phyloP scores from a whole-genome alignment of 768 basidiomycete genomes.

The Cubamyces lactineus region DNA sequence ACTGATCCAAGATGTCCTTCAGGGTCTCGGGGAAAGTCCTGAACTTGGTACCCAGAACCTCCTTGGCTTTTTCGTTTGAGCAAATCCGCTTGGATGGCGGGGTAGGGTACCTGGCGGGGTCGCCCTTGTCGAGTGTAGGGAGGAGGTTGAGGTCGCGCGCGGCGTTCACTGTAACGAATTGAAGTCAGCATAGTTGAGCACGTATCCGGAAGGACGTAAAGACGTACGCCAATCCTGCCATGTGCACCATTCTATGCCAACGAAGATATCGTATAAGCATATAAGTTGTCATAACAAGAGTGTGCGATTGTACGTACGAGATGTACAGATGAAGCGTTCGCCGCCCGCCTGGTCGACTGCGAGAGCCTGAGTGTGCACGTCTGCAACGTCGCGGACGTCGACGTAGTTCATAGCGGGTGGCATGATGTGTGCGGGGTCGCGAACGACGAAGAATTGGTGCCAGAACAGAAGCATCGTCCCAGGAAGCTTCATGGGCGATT shows the following conservation, averaged over 20 bases:
- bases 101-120: background rate
- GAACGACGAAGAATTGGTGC: background rate
- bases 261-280: too few relatives aligned
- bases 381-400: slow-evolving; percentile 41
- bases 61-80: slow-evolving; percentile 38
- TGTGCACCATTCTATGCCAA: background rate
- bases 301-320: slow-evolving; percentile 26
- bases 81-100: background rate
- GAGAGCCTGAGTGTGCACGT: slow-evolving; percentile 34
- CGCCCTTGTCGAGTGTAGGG: background rate
- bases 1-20: slow-evolving; percentile 31
- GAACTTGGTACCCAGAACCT: slow-evolving; percentile 47
- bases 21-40: slow-evolving; percentile 43
- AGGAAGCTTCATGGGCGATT: background rate
- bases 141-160: slow-evolving; percentile 3
- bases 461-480: background rate
- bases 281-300: background rate
- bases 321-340: slow-evolving; percentile 41
- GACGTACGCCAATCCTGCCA: slow-evolving; percentile 27
- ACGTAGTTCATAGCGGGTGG: slow-evolving; percentile 26
- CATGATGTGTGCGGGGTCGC: background rate
- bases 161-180: slow-evolving; percentile 16
- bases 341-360: slow-evolving; percentile 39
- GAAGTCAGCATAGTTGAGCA: background rate
- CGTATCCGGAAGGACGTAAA: too few relatives aligned